Base-by-base conservation (phyloP, 495 filamentous ascomycete species). In the Hypoxylon perforatum region DNA sequence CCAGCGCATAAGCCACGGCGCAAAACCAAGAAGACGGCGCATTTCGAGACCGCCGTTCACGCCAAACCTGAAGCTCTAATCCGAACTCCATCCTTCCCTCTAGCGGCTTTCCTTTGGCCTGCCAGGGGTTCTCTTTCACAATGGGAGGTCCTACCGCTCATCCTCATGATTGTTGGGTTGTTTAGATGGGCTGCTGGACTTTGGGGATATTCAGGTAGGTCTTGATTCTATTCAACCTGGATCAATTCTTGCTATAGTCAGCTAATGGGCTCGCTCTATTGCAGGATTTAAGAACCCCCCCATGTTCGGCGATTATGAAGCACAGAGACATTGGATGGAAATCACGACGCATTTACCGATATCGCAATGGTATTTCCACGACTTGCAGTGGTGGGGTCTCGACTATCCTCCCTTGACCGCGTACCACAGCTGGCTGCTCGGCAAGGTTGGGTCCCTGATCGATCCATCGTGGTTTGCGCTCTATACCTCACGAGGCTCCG, bases 251-350 rank as follows among this genome's bases (percentile, higher is more conserved):
- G 18, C n/a, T 12, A 36, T 18, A 57, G n/a, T 33, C 25, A 10
- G 28, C 55, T 59, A 21, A 38, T 35, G 41, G 30, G 18, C 22
- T 68, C 51, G n/a, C n/a, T 60, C 47, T 18, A 22, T 15, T 33
- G 0, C 56, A 93, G 92, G 93, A 48, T 91, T 88, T 64, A 78
- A 89, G 63, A 86, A 87, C 39, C 93, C 93, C 3, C 95, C 95
- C 14, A 94, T 97, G 89, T 88, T 96, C 69, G 95, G 95, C 53
- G 95, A 99, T 75, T 97, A 97, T 74, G 95, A 99, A 76, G 95
- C 96, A 6, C 95, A 99, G 75, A 78, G 95, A 67, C 95, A 99
- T 72, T 99, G 95, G 95, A 97, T 98, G 94, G 95, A 98, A 70
- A 84, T 97, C 64, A 97, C 96, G 1, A 90, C 85, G 12, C 87